Conservation (phyloP, 208 protist genomes). For the Endotrypanum monterogeii region DNA sequence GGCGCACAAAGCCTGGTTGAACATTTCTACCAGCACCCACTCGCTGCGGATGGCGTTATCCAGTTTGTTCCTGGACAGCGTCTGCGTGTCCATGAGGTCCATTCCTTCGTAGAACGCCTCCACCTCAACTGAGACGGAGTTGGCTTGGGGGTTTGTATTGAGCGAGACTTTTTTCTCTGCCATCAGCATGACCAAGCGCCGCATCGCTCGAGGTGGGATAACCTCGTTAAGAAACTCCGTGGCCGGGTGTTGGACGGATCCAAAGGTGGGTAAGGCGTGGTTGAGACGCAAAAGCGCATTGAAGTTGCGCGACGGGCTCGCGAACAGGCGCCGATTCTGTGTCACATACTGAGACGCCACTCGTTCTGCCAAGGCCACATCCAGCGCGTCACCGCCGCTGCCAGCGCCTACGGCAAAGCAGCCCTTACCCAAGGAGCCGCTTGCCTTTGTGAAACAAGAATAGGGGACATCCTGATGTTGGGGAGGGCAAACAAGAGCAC, state of each 20-base stretch:
- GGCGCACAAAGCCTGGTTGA: slow-evolving; percentile 52
- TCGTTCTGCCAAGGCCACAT: slow-evolving; percentile 65
- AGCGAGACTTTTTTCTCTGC: slow-evolving; percentile 85
- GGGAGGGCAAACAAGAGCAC: slow-evolving; percentile 43
- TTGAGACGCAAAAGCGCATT: slow-evolving; percentile 29
- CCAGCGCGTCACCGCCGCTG: slow-evolving; percentile 70
- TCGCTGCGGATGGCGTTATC: slow-evolving; percentile 69
- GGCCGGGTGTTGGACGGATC: slow-evolving; percentile 25
- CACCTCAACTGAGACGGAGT: slow-evolving; percentile 74
- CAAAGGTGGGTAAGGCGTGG: slow-evolving; percentile 22
- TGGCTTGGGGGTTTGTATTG: slow-evolving; percentile 59
- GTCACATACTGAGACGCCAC: slow-evolving; percentile 76
- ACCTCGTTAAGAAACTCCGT: slow-evolving; percentile 45
- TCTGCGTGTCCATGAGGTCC: slow-evolving; percentile 81
- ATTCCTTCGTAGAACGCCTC: slow-evolving; percentile 90
- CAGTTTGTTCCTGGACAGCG: slow-evolving; percentile 64
- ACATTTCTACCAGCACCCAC: slow-evolving; percentile 62
- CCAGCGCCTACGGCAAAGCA: slow-evolving; percentile 25
- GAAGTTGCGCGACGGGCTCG: slow-evolving; percentile 40
- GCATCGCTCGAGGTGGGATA: slow-evolving; percentile 75
- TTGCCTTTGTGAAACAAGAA: slow-evolving; percentile 36
- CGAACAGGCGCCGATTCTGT: slow-evolving; percentile 65
- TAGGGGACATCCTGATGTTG: slow-evolving; percentile 31
- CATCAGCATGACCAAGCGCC: slow-evolving; percentile 58
- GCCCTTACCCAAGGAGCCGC: slow-evolving; percentile 8